Base-by-base conservation (phyloP, 345 rosid genomes). In the Corchorus capsularis region DNA sequence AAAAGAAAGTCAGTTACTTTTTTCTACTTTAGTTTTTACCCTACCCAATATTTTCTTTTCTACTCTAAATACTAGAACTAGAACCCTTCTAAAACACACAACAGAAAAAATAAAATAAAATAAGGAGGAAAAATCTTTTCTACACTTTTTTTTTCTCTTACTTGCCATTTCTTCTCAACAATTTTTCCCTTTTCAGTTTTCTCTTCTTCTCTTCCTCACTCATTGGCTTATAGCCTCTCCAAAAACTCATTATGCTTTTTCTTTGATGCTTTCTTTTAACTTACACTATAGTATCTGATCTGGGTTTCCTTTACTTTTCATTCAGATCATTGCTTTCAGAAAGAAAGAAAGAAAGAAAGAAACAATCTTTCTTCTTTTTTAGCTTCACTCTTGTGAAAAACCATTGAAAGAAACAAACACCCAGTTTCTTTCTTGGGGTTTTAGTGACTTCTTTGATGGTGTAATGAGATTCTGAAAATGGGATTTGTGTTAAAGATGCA, bases 401-500 rank as follows among this genome's bases (percentile, higher is more conserved):
- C 72, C 68, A 60, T 74, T 73, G 63, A 45, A 69, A 32, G 59
- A 49, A 57, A 9, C 64, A 69, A 39, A 73, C 69, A 46, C 61
- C 76, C 68, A 52, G 0, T 12, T 13, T 68, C 63, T 64, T 71
- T 39, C 4, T 67, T 5, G 57, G 43, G 55, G 15, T 61, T 76
- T 65, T 37, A 5, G 68, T 37, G 39, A 14, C 57, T 68, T 76
- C 55, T 73, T 77, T 43, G 71, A 79, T 68, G 76, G 43, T 61
- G 2, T 15, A 56, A 63, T 72, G 66, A 57, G 81, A 71, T 82
- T 69, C 77, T 70, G 32, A 61, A 70, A 22, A 16, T 56, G 78
- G 75, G 63, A 70, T 69, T 67, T 52, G 73, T 69, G 47, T 68
- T 53, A 70, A 61, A 65, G 78, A 76, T 76, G 67, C 82, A 78